These are phyloP conservation scores for Globisporangium iwayamae DNA, from an alignment of 352 stramenopile species.

Conservation along the genomic window DNA sequence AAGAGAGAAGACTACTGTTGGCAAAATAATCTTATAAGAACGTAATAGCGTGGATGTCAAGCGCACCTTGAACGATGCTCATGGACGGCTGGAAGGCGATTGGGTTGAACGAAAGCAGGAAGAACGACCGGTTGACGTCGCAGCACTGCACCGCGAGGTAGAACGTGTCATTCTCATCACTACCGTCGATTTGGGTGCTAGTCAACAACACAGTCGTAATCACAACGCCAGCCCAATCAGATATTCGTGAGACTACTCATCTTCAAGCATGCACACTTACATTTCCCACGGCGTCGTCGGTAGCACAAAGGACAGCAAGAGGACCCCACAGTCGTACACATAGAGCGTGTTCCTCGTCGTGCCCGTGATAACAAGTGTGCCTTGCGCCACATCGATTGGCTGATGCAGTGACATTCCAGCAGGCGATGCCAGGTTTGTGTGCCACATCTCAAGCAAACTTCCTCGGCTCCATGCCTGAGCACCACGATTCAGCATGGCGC, in stretches of 20 bases:
- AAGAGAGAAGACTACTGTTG: no score
- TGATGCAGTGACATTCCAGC: neutral
- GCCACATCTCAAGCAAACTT: neutral
- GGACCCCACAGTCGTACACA: conserved; percentile 41
- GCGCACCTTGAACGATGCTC: conserved; percentile 43
- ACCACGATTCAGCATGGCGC: neutral
- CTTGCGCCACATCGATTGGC: conserved; percentile 16
- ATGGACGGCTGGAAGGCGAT: conserved; percentile 25
- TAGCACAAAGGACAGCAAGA: conserved; percentile 44
- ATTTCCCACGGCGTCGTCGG: conserved; percentile 33
- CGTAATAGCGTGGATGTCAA: neutral
- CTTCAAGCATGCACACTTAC: conserved; percentile 24
- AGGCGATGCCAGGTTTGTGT: neutral
- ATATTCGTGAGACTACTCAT: neutral
- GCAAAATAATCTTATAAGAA: no score
- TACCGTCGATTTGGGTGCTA: conserved; percentile 21
- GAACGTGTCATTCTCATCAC: neutral
- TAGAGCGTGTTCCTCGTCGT: conserved; percentile 43
- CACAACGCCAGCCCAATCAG: neutral
- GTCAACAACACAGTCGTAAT: conserved; percentile 7
- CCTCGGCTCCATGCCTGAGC: neutral
- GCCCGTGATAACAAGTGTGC: conserved; percentile 38
- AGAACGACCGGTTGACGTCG: conserved; percentile 43
- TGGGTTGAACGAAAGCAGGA: conserved; percentile 45
- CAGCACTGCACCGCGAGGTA: conserved; percentile 39